These are phyloP conservation scores for Paxillus involutus DNA, from an alignment of 768 basidiomycete species.

Conservation along the genomic window DNA sequence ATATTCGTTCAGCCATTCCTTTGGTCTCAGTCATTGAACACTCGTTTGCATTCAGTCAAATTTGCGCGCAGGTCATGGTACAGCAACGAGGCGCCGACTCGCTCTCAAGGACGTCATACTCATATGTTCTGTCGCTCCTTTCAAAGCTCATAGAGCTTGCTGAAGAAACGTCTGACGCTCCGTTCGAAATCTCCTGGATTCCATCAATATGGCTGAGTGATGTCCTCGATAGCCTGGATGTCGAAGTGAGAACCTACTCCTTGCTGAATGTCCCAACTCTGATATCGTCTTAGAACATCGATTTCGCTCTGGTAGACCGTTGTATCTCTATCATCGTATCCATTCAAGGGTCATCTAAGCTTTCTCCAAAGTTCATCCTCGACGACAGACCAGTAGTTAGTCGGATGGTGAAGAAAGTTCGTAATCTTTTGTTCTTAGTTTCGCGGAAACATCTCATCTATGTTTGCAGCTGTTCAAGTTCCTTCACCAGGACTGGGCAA, in stretches of 20 bases:
- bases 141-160: conserved; percentile 48
- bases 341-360: conserved; percentile 47
- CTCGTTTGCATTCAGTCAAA: conserved; percentile 45
- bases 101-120: conserved; percentile 48
- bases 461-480: conserved; percentile 64
- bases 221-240: conserved; percentile 53
- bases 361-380: conserved; percentile 55
- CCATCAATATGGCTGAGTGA: conserved; percentile 61
- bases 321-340: conserved; percentile 54
- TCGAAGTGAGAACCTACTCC: conserved; percentile 43
- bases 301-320: conserved; percentile 72
- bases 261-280: background rate
- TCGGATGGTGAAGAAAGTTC: conserved; percentile 56
- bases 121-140: conserved; percentile 51
- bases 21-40: conserved; percentile 60
- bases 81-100: conserved; percentile 30
- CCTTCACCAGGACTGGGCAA: conserved; percentile 59
- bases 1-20: conserved; percentile 38
- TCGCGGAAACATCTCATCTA: background rate
- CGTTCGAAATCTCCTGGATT: conserved; percentile 52
- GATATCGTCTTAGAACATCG: conserved; percentile 27
- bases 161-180: conserved; percentile 28
- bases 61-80: conserved; percentile 41
- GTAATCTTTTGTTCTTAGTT: conserved; percentile 5
- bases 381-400: conserved; percentile 55